Base-by-base conservation (phyloP, 306 rosid species). In the Geum urbanum region DNA sequence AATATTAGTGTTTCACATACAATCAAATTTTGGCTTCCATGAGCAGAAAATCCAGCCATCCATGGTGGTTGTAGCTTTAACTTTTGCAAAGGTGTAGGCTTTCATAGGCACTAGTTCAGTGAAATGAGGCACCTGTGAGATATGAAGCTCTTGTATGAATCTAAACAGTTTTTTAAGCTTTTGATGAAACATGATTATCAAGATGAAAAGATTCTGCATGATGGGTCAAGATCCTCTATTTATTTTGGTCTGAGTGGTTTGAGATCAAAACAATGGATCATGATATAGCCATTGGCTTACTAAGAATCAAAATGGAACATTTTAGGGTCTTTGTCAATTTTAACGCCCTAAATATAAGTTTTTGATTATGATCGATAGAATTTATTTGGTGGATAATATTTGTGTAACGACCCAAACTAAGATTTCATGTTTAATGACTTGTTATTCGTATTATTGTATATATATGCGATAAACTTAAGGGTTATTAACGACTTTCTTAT, bases 141-240 rank as follows among this genome's bases (percentile, higher is more conserved):
- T 39, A 68, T 16, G 32, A 70, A 59, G 27, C 54, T 5, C 44
- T 53, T 69, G 52, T 69, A 53, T 41, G 46, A 47, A 41, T 54
- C 22, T 5, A 16, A 14, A 20, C 60, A 24, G 13, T 10, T 59
- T 5, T 35, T 43, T 14, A 59, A 59, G 64, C 64, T 59, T 59
- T 69, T 55, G 41, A 24, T 41, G 52, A 53, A 63, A 8, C 24
- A 14, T 41, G 73, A 40, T 69, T 39, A 53, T 9, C 52, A 53
- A 19, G 22, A 69, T 22, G 53, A 1, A 24, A 5, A 53, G 62
- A 19, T 68, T 68, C 50, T 14, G 15, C 44, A 59, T 59, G 22
- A 59, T 59, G 45, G 64, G 45, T 59, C 45, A 13, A 32, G 44
- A 58, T 58, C 43, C 41, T 11, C 63, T 24, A 32, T n/a, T 27